Conservation (phyloP, 1,284 basidiomycete genomes). For the Fomitopsis schrenkii region DNA sequence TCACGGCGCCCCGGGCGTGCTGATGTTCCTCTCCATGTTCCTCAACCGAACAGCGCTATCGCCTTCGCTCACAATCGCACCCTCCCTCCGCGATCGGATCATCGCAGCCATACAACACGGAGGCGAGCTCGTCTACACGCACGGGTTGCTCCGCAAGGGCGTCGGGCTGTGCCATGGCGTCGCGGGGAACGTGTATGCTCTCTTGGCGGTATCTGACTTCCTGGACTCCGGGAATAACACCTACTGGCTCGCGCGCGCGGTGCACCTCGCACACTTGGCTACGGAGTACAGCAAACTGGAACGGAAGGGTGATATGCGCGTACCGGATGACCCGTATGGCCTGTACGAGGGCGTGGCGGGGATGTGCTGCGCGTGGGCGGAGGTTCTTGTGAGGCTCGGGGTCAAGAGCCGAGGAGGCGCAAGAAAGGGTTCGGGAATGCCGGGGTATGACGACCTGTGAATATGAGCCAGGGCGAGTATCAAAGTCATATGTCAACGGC, state of each 20-base stretch:
- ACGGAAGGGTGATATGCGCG: slow-evolving; percentile 35
- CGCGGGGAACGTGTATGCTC: slow-evolving; percentile 45
- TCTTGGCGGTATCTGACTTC: slow-evolving; percentile 41
- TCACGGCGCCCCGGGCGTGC: slow-evolving; percentile 48
- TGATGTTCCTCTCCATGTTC: slow-evolving; percentile 42
- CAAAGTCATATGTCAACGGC: no score
- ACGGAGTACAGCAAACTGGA: slow-evolving; percentile 31
- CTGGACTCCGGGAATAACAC: slow-evolving; percentile 8
- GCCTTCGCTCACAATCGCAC: slow-evolving; percentile 13
- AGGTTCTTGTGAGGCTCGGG: slow-evolving; percentile 34
- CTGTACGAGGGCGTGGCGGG: slow-evolving; percentile 52
- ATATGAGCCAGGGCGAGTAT: no score
- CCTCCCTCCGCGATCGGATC: slow-evolving; percentile 21
- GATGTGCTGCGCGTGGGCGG: slow-evolving; percentile 53
- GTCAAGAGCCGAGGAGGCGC: slow-evolving; percentile 4
- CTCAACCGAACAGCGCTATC: slow-evolving; percentile 21
- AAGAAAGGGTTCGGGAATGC: slow-evolving; percentile 19
- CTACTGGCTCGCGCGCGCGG: slow-evolving; percentile 32
- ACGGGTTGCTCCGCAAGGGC: slow-evolving; percentile 50
- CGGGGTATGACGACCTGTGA: no score
- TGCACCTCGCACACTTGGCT: slow-evolving; percentile 44
- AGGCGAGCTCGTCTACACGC: slow-evolving; percentile 40
- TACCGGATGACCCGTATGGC: slow-evolving; percentile 48
- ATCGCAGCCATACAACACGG: slow-evolving; percentile 32
- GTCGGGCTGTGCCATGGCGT: slow-evolving; percentile 56